Evolutionary conservation across 768 basidiomycete genomes (phyloP).

Genomic region (Gelatoporia subvermispora): DNA sequence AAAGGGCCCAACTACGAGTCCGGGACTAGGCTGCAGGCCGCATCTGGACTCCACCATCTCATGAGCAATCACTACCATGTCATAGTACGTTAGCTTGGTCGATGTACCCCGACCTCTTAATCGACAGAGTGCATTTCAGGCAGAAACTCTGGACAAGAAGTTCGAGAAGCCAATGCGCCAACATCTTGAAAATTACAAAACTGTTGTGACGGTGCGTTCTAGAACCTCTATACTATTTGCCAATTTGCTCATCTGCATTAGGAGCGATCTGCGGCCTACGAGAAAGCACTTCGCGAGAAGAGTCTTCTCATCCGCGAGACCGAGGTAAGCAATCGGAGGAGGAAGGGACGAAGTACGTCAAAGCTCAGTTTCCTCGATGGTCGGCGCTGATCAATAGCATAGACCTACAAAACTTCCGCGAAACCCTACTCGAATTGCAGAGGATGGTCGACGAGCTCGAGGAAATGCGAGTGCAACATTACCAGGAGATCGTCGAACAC

Average conservation of each 20-base stretch:
- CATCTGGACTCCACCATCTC: conserved; percentile 85
- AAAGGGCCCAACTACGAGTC: conserved; percentile 79
- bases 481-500: conserved; percentile 84
- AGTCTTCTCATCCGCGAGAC: conserved; percentile 81
- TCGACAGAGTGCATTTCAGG: conserved; percentile 38
- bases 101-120: not conserved
- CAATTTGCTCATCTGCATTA: conserved; percentile 24
- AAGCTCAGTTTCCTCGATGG: not conserved
- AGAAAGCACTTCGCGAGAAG: conserved; percentile 76
- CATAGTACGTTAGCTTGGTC: conserved; percentile 47
- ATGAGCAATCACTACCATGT: conserved; percentile 93
- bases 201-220: conserved; percentile 57
- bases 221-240: not conserved
- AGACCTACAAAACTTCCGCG: conserved; percentile 88
- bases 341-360: conserved; percentile 75
- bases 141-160: conserved; percentile 79
- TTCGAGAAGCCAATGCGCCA: conserved; percentile 89
- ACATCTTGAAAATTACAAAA: conserved; percentile 75
- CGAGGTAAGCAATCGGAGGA: conserved; percentile 80
- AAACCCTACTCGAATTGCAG: conserved; percentile 76
- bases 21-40: conserved; percentile 78
- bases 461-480: conserved; percentile 77
- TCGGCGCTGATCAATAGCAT: not conserved
- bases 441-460: conserved; percentile 90
- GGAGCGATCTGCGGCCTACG: conserved; percentile 85